These are phyloP conservation scores for Penicillium sp. DNA, from an alignment of 2,329 filamentous ascomycete species.

Conservation along the genomic window DNA sequence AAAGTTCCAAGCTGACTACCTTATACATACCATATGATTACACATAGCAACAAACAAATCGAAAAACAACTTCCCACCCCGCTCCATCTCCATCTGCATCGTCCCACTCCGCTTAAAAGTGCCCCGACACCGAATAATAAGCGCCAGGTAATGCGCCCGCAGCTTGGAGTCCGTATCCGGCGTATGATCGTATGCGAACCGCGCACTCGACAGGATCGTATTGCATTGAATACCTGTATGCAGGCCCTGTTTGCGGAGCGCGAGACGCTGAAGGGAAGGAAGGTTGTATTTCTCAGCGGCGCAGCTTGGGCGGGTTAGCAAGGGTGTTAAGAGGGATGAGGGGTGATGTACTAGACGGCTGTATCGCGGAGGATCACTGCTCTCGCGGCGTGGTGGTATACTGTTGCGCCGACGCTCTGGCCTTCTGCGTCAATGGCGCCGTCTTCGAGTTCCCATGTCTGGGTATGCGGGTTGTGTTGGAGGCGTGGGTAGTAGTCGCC, in stretches of 20 bases:
- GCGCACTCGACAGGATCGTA: slow-evolving; percentile 80
- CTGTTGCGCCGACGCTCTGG: slow-evolving; percentile 55
- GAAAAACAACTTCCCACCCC: slow-evolving; percentile 82
- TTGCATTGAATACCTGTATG: slow-evolving; percentile 77
- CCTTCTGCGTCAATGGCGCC: slow-evolving; percentile 39
- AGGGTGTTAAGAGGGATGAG: not conserved
- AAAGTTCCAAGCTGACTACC: not conserved
- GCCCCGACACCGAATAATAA: slow-evolving; percentile 80
- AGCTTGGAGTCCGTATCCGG: slow-evolving; percentile 87
- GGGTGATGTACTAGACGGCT: slow-evolving; percentile 62
- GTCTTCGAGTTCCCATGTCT: slow-evolving; percentile 77
- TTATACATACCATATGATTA: slow-evolving; percentile 70
- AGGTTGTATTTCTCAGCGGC: slow-evolving; percentile 78
- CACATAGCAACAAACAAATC: slow-evolving; percentile 89
- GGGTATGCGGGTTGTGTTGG: slow-evolving; percentile 71
- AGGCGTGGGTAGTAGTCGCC: slow-evolving; percentile 86
- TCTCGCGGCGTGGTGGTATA: slow-evolving; percentile 62
- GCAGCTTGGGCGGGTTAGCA: slow-evolving; percentile 48
- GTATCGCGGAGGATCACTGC: slow-evolving; percentile 78
- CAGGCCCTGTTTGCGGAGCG: slow-evolving; percentile 82
- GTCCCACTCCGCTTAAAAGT: slow-evolving; percentile 92
- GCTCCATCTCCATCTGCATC: slow-evolving; percentile 93
- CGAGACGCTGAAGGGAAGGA: slow-evolving; percentile 75
- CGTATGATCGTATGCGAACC: slow-evolving; percentile 83
- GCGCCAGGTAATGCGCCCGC: slow-evolving; percentile 81